Percentiles rank a stretch among this genome's conserved stretches.
These are phyloP conservation scores for Astrephomene gubernaculifera DNA, from an alignment of 139 green algal genomes.

Conservation along the genomic window DNA sequence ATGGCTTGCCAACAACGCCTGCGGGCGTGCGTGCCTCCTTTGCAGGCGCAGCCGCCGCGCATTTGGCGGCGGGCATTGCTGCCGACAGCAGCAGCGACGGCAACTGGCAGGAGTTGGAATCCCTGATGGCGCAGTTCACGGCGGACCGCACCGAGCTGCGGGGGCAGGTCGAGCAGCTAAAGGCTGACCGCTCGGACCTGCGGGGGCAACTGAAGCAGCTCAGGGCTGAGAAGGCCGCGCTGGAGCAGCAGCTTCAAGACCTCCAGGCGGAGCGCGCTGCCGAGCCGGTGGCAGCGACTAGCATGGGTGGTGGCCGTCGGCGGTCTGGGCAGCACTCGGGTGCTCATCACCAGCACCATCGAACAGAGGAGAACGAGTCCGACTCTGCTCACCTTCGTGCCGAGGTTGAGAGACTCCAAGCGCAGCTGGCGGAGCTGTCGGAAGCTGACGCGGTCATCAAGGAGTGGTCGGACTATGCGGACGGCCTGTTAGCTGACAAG, in stretches of 20 bases:
- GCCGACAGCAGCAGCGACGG: neutral
- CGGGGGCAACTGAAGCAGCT: constrained; percentile 2
- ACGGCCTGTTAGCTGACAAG: constrained; percentile 40
- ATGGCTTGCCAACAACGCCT: neutral
- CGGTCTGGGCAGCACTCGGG: neutral
- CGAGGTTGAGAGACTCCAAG: constrained; percentile 3
- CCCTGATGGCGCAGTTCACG: constrained; percentile 30
- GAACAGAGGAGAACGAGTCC: neutral
- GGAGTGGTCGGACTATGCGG: constrained; percentile 46
- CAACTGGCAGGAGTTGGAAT: constrained; percentile 43
- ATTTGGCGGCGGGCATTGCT: neutral
- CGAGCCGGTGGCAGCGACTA: neutral
- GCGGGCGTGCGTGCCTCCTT: neutral
- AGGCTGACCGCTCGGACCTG: neutral
- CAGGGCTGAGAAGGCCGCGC: neutral
- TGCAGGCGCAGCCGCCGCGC: neutral
- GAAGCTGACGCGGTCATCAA: constrained; percentile 48
- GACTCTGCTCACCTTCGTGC: constrained; percentile 17
- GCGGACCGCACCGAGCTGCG: neutral
- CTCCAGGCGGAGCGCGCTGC: neutral
- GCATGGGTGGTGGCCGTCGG: neutral
- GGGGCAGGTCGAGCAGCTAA: constrained; percentile 26
- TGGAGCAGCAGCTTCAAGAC: constrained; percentile 14
- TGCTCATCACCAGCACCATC: too few relatives aligned
- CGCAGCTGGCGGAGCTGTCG: constrained; percentile 44